A percentile compares a stretch with the other conserved stretches of the same genome.
phyloP scores from a whole-genome alignment of 2,329 filamentous ascomycete species.

The Aaosphaeria arxii region DNA sequence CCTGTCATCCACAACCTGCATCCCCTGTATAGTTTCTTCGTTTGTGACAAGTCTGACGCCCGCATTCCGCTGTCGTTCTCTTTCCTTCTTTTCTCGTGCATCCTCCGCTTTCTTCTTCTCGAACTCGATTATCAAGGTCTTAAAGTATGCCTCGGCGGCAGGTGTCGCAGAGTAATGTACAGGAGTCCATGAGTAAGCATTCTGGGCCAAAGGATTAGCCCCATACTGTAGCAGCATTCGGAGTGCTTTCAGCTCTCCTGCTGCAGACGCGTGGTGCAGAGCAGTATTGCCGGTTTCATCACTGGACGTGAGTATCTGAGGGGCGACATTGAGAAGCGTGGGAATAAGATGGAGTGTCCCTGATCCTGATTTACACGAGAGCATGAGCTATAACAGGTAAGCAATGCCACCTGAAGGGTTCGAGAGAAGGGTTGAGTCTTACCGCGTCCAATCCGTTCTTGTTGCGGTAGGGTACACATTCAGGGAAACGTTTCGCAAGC shows the following conservation, averaged over 20 bases:
- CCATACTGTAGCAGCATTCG: constrained; percentile 75
- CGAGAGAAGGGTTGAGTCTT: constrained; percentile 11
- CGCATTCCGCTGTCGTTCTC: constrained; percentile 28
- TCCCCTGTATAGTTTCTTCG: constrained; percentile 15
- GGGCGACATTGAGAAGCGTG: constrained; percentile 29
- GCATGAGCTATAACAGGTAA: constrained; percentile 33
- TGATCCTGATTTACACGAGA: constrained; percentile 34
- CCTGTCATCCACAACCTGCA: constrained; percentile 10
- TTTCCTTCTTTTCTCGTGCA: constrained; percentile 26
- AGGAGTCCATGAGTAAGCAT: constrained; percentile 78
- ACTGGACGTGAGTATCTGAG: constrained; percentile 29
- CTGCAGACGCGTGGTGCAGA: constrained; percentile 79
- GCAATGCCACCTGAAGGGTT: constrained; percentile 1
- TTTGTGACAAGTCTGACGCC: constrained; percentile 37
- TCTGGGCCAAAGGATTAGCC: constrained; percentile 69
- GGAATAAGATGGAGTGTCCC: constrained; percentile 45
- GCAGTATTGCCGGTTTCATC: constrained; percentile 81
- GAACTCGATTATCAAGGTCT: constrained; percentile 69
- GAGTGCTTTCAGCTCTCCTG: constrained; percentile 74
- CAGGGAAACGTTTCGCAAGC: constrained; percentile 63
- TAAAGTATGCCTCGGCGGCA: constrained; percentile 81
- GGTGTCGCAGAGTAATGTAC: constrained; percentile 80
- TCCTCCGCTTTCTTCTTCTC: constrained; percentile 58
- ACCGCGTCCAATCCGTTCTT: constrained; percentile 68
- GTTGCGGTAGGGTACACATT: constrained; percentile 64